A percentile compares a stretch with the other conserved stretches of the same genome.
These are phyloP conservation scores for Boletellus deceptivus DNA, from an alignment of 1,284 basidiomycete species.

Conservation along the genomic window DNA sequence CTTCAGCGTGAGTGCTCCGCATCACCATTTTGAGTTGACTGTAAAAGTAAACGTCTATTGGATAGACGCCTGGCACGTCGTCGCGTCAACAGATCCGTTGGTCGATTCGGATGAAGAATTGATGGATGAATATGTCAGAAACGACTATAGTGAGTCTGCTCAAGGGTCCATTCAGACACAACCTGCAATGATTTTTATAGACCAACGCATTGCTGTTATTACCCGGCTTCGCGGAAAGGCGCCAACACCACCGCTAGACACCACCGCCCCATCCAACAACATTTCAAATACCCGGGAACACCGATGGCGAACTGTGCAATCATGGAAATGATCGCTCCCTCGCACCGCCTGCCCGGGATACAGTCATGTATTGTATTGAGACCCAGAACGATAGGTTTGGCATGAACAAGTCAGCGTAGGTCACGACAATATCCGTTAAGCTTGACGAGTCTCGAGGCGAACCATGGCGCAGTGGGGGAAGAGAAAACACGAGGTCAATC, in stretches of 20 bases:
- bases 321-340: constrained; percentile 33
- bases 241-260: constrained; percentile 39
- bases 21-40: not conserved
- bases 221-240: constrained; percentile 42
- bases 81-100: constrained; percentile 60
- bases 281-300: constrained; percentile 31
- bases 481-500: no score
- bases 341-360: not conserved
- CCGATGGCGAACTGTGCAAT: constrained; percentile 39
- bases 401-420: no score
- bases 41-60: not conserved
- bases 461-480: no score
- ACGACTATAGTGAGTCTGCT: constrained; percentile 58
- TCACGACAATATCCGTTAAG: no score
- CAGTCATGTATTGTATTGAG: constrained; percentile 2
- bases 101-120: constrained; percentile 71
- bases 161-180: not conserved
- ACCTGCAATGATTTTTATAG: constrained; percentile 30
- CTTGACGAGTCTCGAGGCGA: no score
- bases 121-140: constrained; percentile 56
- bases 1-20: constrained; percentile 30
- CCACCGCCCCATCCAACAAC: not conserved
- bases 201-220: constrained; percentile 49
- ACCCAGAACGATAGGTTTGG: no score
- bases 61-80: constrained; percentile 69